Evolutionary conservation across 108 stramenopile genomes (phyloP).

Genomic region (Cyclotella atomus): DNA sequence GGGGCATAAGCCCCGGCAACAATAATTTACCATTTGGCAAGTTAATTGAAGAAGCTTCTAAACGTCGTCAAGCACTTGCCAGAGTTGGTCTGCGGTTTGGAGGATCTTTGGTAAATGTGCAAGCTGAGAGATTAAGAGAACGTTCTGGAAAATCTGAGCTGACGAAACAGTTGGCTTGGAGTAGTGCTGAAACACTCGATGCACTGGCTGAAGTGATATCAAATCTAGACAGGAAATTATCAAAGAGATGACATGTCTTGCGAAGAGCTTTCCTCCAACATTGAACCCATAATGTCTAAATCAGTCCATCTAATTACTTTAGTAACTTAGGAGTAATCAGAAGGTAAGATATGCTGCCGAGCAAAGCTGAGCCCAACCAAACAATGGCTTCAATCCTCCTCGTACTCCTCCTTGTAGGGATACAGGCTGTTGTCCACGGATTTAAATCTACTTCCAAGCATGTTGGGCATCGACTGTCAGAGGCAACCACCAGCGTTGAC

Average conservation of each 20-base stretch:
- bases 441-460: too few relatives aligned
- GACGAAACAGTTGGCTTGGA: conserved; percentile 16
- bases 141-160: conserved; percentile 15
- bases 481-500: background rate
- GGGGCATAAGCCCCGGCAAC: conserved; percentile 8
- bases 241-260: background rate
- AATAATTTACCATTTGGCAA: conserved; percentile 3
- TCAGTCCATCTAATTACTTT: too few relatives aligned
- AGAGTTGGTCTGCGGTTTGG: conserved; percentile 47
- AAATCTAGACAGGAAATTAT: background rate
- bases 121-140: conserved; percentile 47
- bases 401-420: too few relatives aligned
- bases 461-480: too few relatives aligned
- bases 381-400: too few relatives aligned
- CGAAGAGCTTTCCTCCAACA: background rate
- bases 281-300: background rate
- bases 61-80: conserved; percentile 45
- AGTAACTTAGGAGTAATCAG: too few relatives aligned
- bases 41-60: conserved; percentile 35
- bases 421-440: too few relatives aligned
- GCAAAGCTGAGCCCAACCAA: too few relatives aligned
- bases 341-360: too few relatives aligned
- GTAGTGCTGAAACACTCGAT: conserved; percentile 27
- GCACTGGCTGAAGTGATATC: conserved; percentile 13
- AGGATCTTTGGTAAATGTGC: conserved; percentile 17